Evolutionary conservation across 306 rosid genomes (phyloP).

Genomic region (Castanopsis chinensis): DNA sequence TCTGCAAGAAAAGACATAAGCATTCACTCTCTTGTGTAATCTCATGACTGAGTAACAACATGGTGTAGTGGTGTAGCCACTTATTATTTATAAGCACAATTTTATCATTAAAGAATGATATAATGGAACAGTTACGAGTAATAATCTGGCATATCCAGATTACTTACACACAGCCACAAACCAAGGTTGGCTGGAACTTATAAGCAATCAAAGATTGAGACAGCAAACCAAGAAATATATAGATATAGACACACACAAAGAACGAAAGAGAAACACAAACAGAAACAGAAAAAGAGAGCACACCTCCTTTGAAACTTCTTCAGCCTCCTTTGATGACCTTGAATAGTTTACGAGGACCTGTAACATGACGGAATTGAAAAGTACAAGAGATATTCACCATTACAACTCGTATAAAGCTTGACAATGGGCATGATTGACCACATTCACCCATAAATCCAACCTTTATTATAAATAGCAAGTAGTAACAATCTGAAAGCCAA

Average conservation of each 20-base stretch:
- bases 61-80: background rate
- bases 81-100: background rate
- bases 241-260: background rate
- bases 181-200: background rate
- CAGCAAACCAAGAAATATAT: background rate
- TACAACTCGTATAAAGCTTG: background rate
- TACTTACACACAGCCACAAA: background rate
- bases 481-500: background rate
- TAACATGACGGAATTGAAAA: background rate
- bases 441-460: background rate
- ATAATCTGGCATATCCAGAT: background rate
- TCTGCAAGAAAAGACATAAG: constrained; percentile 41
- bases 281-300: background rate
- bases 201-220: background rate
- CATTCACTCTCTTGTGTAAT: background rate
- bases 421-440: background rate
- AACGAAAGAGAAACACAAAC: background rate
- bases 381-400: background rate
- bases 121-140: background rate
- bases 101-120: background rate
- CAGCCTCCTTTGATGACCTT: constrained; percentile 94
- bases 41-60: background rate
- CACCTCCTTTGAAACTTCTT: constrained; percentile 93
- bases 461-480: background rate
- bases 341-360: constrained; percentile 93